Base-by-base conservation (phyloP, 306 rosid species). In the apple (Malus domestica) region DNA sequence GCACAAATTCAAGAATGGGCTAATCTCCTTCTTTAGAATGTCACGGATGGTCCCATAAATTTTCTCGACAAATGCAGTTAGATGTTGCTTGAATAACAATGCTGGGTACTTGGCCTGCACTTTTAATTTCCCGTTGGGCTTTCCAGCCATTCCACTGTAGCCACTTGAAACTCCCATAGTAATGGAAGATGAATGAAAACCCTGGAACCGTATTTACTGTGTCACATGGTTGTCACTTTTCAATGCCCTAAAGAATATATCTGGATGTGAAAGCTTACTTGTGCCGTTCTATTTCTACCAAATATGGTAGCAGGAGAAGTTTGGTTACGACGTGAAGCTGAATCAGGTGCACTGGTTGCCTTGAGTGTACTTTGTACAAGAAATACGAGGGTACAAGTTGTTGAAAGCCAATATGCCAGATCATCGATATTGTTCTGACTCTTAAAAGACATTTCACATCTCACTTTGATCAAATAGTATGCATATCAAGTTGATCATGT, bases 31-130 rank as follows among this genome's bases (percentile, higher is more conserved):
- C 93, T 93, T 93, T 57, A 93, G 70, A 61, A 88, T 81, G 58
- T 92, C 97, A 20, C 91, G 92, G 76, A 87, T 90, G 96, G 86
- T 87, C 73, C 96, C 96, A 69, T 83, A 89, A 75, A 93, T 85
- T 84, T 89, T 87, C 85, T 93, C 97, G 67, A 89, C 87, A 80
- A 84, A 92, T 25, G 96, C 96, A 46, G 96, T 87, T 29, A 92
- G 82, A 80, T 92, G 96, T 67, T 90, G 96, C 87, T 90, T 90
- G 59, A 90, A 93, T 19, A 90, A 88, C 52, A 90, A 83, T 13
- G 94, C 97, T 22, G 97, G 97, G 72, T 92, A 92, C 85, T 92
- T 92, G 74, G 97, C 93, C 80, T 92, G 96, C 75, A 92, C 90
- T 87, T 87, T 92, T 32, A 91, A 89, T 67, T 83, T 90, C 49